Evolutionary conservation across 148 eudicot species (phyloP).

Genomic region (Tetragonia tetragonoides): DNA sequence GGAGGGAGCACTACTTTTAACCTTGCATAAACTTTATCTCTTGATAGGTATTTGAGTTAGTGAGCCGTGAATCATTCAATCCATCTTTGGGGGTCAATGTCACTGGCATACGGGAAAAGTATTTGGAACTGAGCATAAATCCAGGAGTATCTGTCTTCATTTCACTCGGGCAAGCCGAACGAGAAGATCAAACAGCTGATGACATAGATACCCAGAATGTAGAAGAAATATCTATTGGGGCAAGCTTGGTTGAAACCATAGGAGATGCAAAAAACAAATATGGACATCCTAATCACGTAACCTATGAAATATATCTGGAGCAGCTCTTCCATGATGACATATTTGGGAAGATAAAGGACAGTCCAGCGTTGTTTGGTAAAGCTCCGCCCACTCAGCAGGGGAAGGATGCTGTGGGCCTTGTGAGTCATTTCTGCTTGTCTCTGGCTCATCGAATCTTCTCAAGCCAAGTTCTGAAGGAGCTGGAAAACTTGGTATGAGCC

Average conservation of each 20-base stretch:
- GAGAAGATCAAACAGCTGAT: constrained; percentile 39
- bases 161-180: constrained; percentile 53
- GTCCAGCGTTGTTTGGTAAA: constrained; percentile 37
- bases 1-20: background rate
- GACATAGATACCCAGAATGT: constrained; percentile 34
- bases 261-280: constrained; percentile 27
- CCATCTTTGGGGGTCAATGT: constrained; percentile 67
- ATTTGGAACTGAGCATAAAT: constrained; percentile 68
- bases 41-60: constrained; percentile 79
- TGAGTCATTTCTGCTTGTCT: constrained; percentile 90
- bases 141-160: constrained; percentile 72
- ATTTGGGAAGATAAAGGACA: constrained; percentile 57
- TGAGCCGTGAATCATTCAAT: constrained; percentile 77
- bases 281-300: constrained; percentile 50
- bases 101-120: constrained; percentile 77
- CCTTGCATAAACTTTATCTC: constrained; percentile 10
- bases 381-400: constrained; percentile 43
- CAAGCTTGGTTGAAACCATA: constrained; percentile 35
- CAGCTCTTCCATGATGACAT: constrained; percentile 81
- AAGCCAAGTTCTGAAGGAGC: constrained; percentile 60
- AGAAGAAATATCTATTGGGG: constrained; percentile 45
- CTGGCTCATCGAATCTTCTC: constrained; percentile 89
- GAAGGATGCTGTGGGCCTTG: constrained; percentile 60
- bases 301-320: constrained; percentile 70
- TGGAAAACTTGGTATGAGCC: constrained; percentile 73